phyloP scores from a whole-genome alignment of 179 eudicot species.

The Sideroxylon spinosum region DNA sequence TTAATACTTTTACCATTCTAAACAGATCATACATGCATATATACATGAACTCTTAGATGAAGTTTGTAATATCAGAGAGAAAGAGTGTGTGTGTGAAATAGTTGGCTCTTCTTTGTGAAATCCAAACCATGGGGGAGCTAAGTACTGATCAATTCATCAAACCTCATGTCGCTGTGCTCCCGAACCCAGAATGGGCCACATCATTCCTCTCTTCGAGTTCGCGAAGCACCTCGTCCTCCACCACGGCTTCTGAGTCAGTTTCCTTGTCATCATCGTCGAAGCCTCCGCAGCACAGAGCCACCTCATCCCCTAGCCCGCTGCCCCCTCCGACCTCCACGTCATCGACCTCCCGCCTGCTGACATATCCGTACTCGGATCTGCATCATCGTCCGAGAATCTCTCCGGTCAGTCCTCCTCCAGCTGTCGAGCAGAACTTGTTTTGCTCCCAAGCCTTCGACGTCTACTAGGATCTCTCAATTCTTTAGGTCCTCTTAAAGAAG shows the following conservation, averaged over 20 bases:
- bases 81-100: too few species aligned
- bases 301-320: conserved; percentile 25
- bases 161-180: conserved; percentile 34
- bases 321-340: too few species aligned
- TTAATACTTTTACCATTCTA: too few species aligned
- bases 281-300: conserved; percentile 22
- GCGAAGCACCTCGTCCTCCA: conserved; percentile 38
- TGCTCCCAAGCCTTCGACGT: conserved; percentile 32
- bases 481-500: too few species aligned
- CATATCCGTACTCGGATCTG: conserved; percentile 12
- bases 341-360: conserved; percentile 25
- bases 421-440: conserved; percentile 36
- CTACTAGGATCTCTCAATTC: conserved; percentile 32
- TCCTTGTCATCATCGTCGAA: conserved; percentile 31
- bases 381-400: conserved; percentile 17
- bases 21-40: too few species aligned
- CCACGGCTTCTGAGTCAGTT: conserved; percentile 32
- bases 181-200: conserved; percentile 53
- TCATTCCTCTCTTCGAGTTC: conserved; percentile 42
- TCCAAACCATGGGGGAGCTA: conserved; percentile 20
- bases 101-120: too few species aligned
- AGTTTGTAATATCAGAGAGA: too few species aligned
- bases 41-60: too few species aligned
- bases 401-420: conserved; percentile 24
- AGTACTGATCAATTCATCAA: background rate